A percentile compares a stretch with the other conserved stretches of the same genome.
Conservation (phyloP, 371 early-diverging fungal species). For the Mucor racemosus region DNA sequence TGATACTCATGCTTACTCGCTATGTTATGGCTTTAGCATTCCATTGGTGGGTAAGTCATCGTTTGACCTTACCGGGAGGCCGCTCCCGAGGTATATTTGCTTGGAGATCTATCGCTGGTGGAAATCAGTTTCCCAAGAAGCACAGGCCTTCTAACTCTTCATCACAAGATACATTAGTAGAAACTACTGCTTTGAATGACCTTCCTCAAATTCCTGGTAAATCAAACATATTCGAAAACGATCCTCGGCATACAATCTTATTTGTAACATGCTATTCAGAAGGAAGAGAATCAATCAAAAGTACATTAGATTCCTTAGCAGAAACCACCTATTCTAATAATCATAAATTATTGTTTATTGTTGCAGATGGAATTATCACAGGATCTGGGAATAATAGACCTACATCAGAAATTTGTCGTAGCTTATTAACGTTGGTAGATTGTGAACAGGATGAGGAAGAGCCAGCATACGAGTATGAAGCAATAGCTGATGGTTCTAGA, state of each 20-base stretch:
- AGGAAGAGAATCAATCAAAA: conserved; percentile 81
- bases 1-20: conserved; percentile 73
- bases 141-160: conserved; percentile 10
- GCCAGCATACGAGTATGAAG: conserved; percentile 75
- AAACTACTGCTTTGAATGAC: not conserved
- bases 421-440: conserved; percentile 60
- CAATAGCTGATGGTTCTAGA: conserved; percentile 84
- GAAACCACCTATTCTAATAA: conserved; percentile 86
- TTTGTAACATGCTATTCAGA: conserved; percentile 94
- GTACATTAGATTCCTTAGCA: conserved; percentile 92
- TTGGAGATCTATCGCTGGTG: conserved; percentile 17
- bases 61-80: conserved; percentile 53
- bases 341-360: conserved; percentile 88
- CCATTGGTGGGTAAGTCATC: conserved; percentile 80
- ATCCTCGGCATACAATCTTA: conserved; percentile 50
- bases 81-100: conserved; percentile 14
- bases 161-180: conserved; percentile 25
- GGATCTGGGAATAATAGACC: conserved; percentile 79
- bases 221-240: not conserved
- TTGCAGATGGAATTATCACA: conserved; percentile 89
- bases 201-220: not conserved
- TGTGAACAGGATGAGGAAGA: conserved; percentile 35
- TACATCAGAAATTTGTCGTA: conserved; percentile 77
- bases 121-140: conserved; percentile 35
- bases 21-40: conserved; percentile 88